A percentile compares a stretch with the other conserved stretches of the same genome.
These are phyloP conservation scores for Colletotrichum caudatum DNA, from an alignment of 2,329 filamentous ascomycete species.

Conservation along the genomic window DNA sequence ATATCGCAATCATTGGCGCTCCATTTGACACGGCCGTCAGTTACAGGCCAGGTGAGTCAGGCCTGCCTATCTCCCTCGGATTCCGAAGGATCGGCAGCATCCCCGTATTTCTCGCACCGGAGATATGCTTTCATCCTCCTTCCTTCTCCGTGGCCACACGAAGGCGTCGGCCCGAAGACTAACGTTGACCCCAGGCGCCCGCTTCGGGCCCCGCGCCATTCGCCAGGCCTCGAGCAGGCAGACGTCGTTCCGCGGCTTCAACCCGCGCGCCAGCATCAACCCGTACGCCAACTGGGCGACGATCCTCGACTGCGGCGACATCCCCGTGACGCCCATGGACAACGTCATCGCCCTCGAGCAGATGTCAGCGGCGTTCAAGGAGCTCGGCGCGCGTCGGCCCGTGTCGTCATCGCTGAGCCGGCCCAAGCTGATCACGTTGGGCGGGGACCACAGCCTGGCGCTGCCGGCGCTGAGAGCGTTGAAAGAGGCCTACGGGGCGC, in stretches of 20 bases:
- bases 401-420: slow-evolving; percentile 50
- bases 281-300: slow-evolving; percentile 84
- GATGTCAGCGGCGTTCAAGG: slow-evolving; percentile 84
- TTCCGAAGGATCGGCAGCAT: neutral
- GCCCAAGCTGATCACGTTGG: slow-evolving; percentile 75
- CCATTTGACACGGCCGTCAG: slow-evolving; percentile 81
- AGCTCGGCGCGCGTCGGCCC: slow-evolving; percentile 66
- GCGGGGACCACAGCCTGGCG: slow-evolving; percentile 79
- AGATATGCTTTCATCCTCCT: neutral
- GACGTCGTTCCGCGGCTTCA: slow-evolving; percentile 81
- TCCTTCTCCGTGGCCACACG: neutral
- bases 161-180: neutral
- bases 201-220: slow-evolving; percentile 90
- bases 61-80: neutral
- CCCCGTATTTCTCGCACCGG: neutral
- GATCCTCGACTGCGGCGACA: slow-evolving; percentile 90
- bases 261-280: slow-evolving; percentile 84
- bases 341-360: slow-evolving; percentile 84
- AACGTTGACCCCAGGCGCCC: slow-evolving; percentile 62
- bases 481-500: slow-evolving; percentile 69
- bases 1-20: slow-evolving; percentile 78
- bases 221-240: slow-evolving; percentile 86
- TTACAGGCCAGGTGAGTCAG: slow-evolving; percentile 71
- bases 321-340: slow-evolving; percentile 88
- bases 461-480: slow-evolving; percentile 77